phyloP scores from a whole-genome alignment of 192 early-diverging fungal species.

The Rhizoclosmatium sp. region DNA sequence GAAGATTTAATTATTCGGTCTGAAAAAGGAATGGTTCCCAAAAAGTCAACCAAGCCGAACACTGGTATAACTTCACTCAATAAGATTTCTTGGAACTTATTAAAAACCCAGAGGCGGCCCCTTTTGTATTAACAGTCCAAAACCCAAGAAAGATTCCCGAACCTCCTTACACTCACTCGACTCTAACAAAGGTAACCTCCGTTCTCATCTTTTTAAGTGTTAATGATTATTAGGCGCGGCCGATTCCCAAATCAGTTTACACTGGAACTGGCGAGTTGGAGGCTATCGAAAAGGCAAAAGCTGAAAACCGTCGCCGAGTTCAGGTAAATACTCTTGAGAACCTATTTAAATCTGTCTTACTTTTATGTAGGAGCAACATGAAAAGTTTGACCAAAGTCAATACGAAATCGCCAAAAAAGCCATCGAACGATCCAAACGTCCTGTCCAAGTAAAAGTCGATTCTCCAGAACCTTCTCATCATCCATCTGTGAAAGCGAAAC shows the following conservation, averaged over 20 bases:
- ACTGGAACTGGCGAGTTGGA: conserved; percentile 48
- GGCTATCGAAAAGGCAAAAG: conserved; percentile 46
- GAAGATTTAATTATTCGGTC: conserved; percentile 40
- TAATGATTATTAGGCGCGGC: conserved; percentile 36
- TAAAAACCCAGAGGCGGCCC: conserved; percentile 35
- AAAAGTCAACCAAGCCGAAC: conserved; percentile 41
- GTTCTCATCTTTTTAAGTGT: not conserved
- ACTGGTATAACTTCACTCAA: conserved; percentile 35
- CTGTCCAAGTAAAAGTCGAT: not conserved
- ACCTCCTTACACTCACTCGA: conserved; percentile 39
- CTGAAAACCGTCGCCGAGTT: conserved; percentile 45
- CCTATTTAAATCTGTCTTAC: not conserved
- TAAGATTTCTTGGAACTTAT: not conserved
- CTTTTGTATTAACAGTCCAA: conserved; percentile 56
- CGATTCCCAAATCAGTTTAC: conserved; percentile 50
- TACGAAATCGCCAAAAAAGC: conserved; percentile 17
- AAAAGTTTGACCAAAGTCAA: conserved; percentile 11
- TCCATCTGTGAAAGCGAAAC: conserved; percentile 12
- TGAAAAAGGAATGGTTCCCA: conserved; percentile 49
- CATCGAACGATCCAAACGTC: conserved; percentile 3
- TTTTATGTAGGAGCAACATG: not conserved
- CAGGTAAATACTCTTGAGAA: conserved; percentile 32
- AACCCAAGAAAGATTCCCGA: conserved; percentile 48
- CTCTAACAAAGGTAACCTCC: conserved; percentile 45
- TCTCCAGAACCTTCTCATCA: not conserved